These are phyloP conservation scores for Cordyceps pruinosa DNA, from an alignment of 2,329 filamentous ascomycete genomes.

Conservation along the genomic window DNA sequence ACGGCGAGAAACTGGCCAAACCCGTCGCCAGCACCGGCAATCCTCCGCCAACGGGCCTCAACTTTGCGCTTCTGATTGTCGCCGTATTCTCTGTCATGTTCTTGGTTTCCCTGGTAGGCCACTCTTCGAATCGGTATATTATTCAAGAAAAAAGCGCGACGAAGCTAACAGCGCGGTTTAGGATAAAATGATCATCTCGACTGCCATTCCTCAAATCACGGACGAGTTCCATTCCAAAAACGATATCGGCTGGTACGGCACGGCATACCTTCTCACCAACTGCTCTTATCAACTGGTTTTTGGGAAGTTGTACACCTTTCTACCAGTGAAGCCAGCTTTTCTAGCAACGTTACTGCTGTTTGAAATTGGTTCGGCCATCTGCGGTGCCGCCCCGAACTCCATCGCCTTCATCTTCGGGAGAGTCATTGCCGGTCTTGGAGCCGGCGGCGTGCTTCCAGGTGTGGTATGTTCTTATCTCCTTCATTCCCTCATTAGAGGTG, in stretches of 20 bases:
- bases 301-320: constrained; percentile 38
- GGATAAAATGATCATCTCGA: too few relatives aligned
- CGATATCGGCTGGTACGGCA: constrained; percentile 47
- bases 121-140: too few relatives aligned
- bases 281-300: constrained; percentile 30
- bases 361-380: constrained; percentile 42
- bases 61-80: too few relatives aligned
- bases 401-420: constrained; percentile 39
- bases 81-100: too few relatives aligned
- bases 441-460: constrained; percentile 39
- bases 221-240: constrained; percentile 36
- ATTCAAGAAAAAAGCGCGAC: too few relatives aligned
- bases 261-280: constrained; percentile 38
- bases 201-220: constrained; percentile 43
- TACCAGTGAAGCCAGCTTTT: constrained; percentile 38
- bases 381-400: constrained; percentile 29
- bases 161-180: constrained; percentile 17
- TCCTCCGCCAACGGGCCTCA: too few relatives aligned
- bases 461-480: too few relatives aligned
- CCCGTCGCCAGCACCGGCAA: too few relatives aligned
- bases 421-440: constrained; percentile 35
- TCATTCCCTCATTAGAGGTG: too few relatives aligned
- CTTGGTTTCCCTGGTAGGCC: too few relatives aligned
- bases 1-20: too few relatives aligned
- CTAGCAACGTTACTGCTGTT: constrained; percentile 38